Evolutionary conservation across 352 stramenopile species (phyloP).

Genomic region (Blastocystis sp.): DNA sequence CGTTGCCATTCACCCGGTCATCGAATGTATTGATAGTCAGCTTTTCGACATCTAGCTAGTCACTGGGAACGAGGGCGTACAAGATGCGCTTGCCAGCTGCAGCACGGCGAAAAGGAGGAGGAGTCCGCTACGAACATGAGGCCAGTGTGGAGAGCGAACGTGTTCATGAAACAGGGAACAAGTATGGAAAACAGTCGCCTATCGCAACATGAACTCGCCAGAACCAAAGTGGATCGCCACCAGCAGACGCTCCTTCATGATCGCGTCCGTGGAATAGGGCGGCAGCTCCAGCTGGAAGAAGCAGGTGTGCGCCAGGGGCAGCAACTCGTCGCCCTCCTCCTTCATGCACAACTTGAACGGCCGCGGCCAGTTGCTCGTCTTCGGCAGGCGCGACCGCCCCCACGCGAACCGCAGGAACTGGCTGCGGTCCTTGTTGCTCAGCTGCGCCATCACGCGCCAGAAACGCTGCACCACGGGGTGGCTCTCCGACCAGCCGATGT

Average conservation of each 20-base stretch:
- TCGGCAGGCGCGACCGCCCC: conserved; percentile 82
- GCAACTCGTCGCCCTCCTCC: conserved; percentile 78
- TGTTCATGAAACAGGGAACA: conserved; percentile 13
- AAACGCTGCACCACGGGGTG: conserved; percentile 73
- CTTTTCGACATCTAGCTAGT: conserved; percentile 10
- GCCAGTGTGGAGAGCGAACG: not conserved
- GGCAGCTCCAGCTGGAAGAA: conserved; percentile 91
- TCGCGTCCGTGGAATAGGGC: conserved; percentile 83
- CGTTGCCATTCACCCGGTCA: not conserved
- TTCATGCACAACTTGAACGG: conserved; percentile 87
- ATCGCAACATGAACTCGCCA: conserved; percentile 73
- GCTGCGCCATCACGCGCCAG: conserved; percentile 72
- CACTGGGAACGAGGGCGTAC: not conserved
- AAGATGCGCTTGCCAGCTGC: not conserved
- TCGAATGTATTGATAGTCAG: conserved; percentile 13
- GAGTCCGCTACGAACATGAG: not conserved
- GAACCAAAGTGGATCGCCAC: conserved; percentile 88
- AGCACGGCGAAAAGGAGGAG: not conserved
- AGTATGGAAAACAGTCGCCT: not conserved
- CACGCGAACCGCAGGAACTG: conserved; percentile 83
- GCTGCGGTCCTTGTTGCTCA: conserved; percentile 73
- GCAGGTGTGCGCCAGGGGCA: conserved; percentile 88
- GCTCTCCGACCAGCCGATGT: conserved; percentile 72
- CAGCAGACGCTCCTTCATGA: conserved; percentile 84
- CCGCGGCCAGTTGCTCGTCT: conserved; percentile 74